Conservation (phyloP, 495 filamentous ascomycete species). For the Bombardia bombarda region DNA sequence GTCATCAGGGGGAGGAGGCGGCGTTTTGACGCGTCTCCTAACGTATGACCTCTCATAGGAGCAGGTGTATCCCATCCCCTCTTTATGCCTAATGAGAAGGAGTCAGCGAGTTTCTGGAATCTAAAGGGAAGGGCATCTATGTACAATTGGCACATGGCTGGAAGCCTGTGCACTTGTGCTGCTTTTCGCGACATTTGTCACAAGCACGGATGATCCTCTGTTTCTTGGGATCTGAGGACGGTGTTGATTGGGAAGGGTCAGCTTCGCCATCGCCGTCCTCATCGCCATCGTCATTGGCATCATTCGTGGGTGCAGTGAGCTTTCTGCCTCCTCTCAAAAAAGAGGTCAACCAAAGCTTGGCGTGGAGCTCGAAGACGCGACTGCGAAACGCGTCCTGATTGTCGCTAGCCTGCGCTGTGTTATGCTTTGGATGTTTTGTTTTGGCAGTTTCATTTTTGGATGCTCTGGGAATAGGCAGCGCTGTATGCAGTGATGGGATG, state of each 20-base stretch:
- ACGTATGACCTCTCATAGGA: slow-evolving; percentile 12
- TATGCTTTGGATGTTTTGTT: too few relatives aligned
- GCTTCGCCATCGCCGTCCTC: neutral
- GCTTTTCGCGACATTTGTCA: slow-evolving; percentile 10
- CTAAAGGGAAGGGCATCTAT: neutral
- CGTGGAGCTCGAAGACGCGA: too few relatives aligned
- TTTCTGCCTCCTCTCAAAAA: too few relatives aligned
- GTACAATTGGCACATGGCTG: slow-evolving; percentile 18
- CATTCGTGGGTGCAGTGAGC: too few relatives aligned
- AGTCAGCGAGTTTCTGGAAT: neutral
- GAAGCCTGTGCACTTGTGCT: slow-evolving; percentile 11
- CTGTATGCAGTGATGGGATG: too few relatives aligned
- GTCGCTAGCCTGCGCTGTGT: too few relatives aligned
- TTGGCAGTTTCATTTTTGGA: too few relatives aligned
- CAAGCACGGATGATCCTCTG: slow-evolving; percentile 15
- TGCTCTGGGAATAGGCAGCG: too few relatives aligned
- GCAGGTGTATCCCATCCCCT: slow-evolving; percentile 5
- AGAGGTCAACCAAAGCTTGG: too few relatives aligned
- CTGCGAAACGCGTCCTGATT: too few relatives aligned
- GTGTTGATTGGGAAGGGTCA: neutral
- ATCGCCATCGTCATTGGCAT: too few relatives aligned
- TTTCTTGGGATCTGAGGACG: too few relatives aligned
- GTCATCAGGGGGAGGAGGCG: slow-evolving; percentile 14
- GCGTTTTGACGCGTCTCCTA: slow-evolving; percentile 8
- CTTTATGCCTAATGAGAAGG: slow-evolving; percentile 2